Conservation (phyloP, 2,329 filamentous ascomycete species). For the Cladosporium phlei region DNA sequence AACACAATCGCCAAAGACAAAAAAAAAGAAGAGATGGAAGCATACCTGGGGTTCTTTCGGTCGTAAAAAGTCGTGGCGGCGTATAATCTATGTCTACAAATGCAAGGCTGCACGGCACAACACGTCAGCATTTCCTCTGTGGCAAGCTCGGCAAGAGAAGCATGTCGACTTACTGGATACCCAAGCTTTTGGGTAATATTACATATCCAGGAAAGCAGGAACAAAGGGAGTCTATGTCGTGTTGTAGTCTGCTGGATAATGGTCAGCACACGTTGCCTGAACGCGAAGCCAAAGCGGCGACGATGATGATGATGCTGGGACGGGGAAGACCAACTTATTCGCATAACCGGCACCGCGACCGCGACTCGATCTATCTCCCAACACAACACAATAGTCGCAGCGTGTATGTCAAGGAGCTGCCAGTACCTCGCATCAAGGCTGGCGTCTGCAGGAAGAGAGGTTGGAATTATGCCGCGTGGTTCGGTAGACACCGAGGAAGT, state of each 20-base stretch:
- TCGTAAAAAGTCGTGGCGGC: slow-evolving; percentile 28
- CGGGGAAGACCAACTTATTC: slow-evolving; percentile 27
- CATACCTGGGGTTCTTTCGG: slow-evolving; percentile 23
- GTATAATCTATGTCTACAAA: slow-evolving; percentile 33
- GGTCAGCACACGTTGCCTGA: slow-evolving; percentile 2
- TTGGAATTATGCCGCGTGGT: slow-evolving; percentile 10
- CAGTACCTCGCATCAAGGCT: background rate
- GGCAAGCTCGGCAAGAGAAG: background rate
- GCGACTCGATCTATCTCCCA: slow-evolving; percentile 17
- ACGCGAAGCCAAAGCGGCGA: slow-evolving; percentile 1
- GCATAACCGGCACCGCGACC: slow-evolving; percentile 23
- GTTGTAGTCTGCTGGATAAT: slow-evolving; percentile 20
- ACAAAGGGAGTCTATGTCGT: slow-evolving; percentile 20
- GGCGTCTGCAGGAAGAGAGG: slow-evolving; percentile 3
- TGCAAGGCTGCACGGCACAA: slow-evolving; percentile 16
- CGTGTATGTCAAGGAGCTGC: slow-evolving; percentile 5
- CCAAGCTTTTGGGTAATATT: slow-evolving; percentile 24
- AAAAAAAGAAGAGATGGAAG: slow-evolving; percentile 9
- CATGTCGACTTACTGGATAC: slow-evolving; percentile 3
- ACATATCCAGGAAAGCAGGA: slow-evolving; percentile 25
- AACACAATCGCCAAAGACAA: too few relatives aligned
- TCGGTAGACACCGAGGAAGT: slow-evolving; percentile 4
- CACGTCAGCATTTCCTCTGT: background rate
- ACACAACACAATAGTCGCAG: slow-evolving; percentile 16
- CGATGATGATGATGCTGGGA: too few relatives aligned